A percentile compares a stretch with the other conserved stretches of the same genome.
phyloP scores from a whole-genome alignment of 2,329 filamentous ascomycete species.

The Corynespora cassiicola region DNA sequence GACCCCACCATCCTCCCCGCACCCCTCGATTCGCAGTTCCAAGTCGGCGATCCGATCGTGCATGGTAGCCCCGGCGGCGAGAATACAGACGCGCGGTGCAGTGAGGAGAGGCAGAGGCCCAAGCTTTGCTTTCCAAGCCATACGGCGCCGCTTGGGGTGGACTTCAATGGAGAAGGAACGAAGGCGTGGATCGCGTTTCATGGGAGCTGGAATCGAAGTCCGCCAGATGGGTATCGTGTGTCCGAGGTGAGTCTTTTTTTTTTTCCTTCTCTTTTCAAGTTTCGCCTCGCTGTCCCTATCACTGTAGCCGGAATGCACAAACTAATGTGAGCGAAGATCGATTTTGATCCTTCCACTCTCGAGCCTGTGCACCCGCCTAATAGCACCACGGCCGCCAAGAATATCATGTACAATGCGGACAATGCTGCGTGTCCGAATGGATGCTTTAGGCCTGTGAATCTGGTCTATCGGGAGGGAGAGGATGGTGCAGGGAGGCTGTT shows the following conservation, averaged over 20 bases:
- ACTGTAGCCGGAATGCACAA: too few species aligned
- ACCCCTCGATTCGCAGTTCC: slow-evolving; percentile 50
- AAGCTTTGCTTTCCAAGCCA: slow-evolving; percentile 67
- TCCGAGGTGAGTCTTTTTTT: too few species aligned
- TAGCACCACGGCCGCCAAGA: slow-evolving; percentile 19
- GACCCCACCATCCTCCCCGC: slow-evolving; percentile 55
- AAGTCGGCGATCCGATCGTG: slow-evolving; percentile 55
- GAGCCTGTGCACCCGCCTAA: slow-evolving; percentile 22
- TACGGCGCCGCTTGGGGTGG: slow-evolving; percentile 71
- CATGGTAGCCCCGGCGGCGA: slow-evolving; percentile 43
- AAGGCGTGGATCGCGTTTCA: slow-evolving; percentile 71
- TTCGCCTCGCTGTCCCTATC: too few species aligned
- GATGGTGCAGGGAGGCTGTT: slow-evolving; percentile 23
- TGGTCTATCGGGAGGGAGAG: too few species aligned
- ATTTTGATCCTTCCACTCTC: slow-evolving; percentile 26
- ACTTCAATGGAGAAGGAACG: slow-evolving; percentile 63
- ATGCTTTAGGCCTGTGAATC: slow-evolving; percentile 26
- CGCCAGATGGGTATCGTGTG: too few species aligned
- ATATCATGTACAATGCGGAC: slow-evolving; percentile 25
- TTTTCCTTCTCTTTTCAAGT: too few species aligned
- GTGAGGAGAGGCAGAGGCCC: slow-evolving; percentile 40
- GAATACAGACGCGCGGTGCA: slow-evolving; percentile 52
- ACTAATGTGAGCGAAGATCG: too few species aligned
- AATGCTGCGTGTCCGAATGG: slow-evolving; percentile 17
- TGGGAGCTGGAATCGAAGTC: slow-evolving; percentile 74